Conservation (phyloP, 768 basidiomycete species). For the Leccinum obscurum region DNA sequence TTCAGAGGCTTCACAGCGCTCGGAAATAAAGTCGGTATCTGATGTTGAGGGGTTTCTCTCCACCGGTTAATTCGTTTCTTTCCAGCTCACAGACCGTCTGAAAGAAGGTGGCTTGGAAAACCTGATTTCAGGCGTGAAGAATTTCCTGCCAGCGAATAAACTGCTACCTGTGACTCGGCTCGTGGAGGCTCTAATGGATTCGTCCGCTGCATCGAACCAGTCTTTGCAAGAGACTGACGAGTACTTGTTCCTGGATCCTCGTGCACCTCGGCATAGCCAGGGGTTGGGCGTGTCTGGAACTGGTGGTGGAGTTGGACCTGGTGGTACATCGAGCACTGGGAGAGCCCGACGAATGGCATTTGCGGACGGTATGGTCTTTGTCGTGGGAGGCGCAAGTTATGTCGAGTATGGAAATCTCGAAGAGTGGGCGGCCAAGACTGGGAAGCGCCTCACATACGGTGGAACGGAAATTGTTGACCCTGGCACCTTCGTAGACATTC, state of each 20-base stretch:
- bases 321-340: slow-evolving; percentile 32
- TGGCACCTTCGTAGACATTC: slow-evolving; percentile 71
- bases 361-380: slow-evolving; percentile 85
- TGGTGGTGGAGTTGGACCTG: slow-evolving; percentile 46
- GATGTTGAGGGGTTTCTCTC: neutral
- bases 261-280: slow-evolving; percentile 60
- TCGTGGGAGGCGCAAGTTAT: slow-evolving; percentile 96
- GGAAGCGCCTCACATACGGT: slow-evolving; percentile 89
- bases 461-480: slow-evolving; percentile 95
- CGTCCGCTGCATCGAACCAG: slow-evolving; percentile 88
- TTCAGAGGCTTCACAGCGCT: slow-evolving; percentile 93
- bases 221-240: slow-evolving; percentile 97
- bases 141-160: slow-evolving; percentile 95
- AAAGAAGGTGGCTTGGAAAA: slow-evolving; percentile 98
- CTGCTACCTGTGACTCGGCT: slow-evolving; percentile 89
- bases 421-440: slow-evolving; percentile 86
- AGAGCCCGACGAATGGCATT: slow-evolving; percentile 71
- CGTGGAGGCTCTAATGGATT: slow-evolving; percentile 97
- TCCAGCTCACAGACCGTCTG: slow-evolving; percentile 85
- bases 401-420: slow-evolving; percentile 96
- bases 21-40: slow-evolving; percentile 71
- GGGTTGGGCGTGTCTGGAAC: slow-evolving; percentile 49
- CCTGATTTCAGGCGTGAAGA: slow-evolving; percentile 95
- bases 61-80: too few species aligned
- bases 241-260: slow-evolving; percentile 91